A percentile compares a stretch with the other conserved stretches of the same genome.
These are phyloP conservation scores for Pseudozyma tsukubaensis DNA, from an alignment of 1,284 basidiomycete genomes.

Conservation along the genomic window DNA sequence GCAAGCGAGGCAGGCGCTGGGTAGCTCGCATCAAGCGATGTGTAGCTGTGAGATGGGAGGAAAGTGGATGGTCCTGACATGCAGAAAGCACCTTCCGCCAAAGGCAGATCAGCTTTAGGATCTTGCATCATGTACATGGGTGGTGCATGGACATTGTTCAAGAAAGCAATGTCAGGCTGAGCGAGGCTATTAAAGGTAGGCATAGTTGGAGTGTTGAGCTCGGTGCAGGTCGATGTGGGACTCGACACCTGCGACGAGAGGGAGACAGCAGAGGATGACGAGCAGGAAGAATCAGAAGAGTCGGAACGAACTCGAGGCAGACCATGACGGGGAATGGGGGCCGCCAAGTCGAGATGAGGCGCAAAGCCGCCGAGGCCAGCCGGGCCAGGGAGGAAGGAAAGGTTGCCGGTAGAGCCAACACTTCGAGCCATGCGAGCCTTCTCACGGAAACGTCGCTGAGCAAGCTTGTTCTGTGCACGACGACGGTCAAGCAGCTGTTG, in stretches of 20 bases:
- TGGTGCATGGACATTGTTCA: background rate
- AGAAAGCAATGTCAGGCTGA: background rate
- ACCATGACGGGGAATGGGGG: background rate
- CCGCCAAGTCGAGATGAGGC: conserved; percentile 20
- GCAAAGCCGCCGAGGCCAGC: conserved; percentile 10
- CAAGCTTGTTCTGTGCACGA: conserved; percentile 53
- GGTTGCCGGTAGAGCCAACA: conserved; percentile 6
- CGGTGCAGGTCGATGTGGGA: conserved; percentile 28
- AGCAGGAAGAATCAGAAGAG: conserved; percentile 25
- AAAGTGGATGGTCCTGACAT: conserved; percentile 5
- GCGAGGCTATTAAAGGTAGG: conserved; percentile 13
- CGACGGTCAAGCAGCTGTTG: conserved; percentile 51
- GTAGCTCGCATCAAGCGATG: conserved; percentile 2
- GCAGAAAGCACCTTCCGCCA: conserved; percentile 4
- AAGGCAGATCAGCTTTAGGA: background rate
- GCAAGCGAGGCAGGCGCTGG: background rate
- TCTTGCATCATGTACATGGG: conserved; percentile 3
- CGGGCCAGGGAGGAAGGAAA: conserved; percentile 8
- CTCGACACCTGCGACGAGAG: conserved; percentile 28
- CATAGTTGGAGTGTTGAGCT: conserved; percentile 28
- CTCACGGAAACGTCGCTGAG: conserved; percentile 44
- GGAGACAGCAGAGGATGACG: conserved; percentile 13
- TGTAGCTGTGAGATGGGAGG: conserved; percentile 10
- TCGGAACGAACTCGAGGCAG: conserved; percentile 15
- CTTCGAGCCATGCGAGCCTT: conserved; percentile 35